Conservation (phyloP, 164 flowering plant species). For the Pachysandra terminalis region DNA sequence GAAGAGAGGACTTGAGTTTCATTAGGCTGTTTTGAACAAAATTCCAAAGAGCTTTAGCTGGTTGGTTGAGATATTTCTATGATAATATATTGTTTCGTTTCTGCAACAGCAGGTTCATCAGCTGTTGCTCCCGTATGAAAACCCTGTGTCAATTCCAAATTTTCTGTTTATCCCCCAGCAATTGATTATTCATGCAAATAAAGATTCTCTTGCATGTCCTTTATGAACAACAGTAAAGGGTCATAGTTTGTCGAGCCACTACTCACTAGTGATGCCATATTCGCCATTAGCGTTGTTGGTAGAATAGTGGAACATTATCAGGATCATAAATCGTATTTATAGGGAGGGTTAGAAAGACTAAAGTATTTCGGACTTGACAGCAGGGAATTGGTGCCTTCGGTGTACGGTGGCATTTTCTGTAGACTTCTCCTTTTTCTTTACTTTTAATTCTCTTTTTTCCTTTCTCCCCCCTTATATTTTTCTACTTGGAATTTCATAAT, state of each 20-base stretch:
- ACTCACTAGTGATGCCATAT: neutral
- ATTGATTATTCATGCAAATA: constrained; percentile 4
- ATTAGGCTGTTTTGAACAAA: constrained; percentile 2
- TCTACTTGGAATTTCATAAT: no score
- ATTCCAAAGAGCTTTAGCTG: constrained; percentile 11
- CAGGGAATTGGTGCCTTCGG: no score
- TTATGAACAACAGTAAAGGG: neutral
- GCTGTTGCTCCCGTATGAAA: constrained; percentile 9
- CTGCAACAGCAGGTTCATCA: constrained; percentile 7
- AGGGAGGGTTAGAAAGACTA: no score
- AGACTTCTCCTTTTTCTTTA: no score
- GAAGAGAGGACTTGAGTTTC: no score
- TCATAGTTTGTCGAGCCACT: neutral
- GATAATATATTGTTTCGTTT: neutral
- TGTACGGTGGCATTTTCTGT: no score
- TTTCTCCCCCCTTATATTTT: no score
- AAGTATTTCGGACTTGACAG: no score
- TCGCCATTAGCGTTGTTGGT: neutral
- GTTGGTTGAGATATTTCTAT: constrained; percentile 5
- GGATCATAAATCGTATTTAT: no score
- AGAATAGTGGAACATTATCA: no score
- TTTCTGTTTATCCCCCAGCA: no score
- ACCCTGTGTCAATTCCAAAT: constrained; percentile 1
- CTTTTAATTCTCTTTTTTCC: no score
- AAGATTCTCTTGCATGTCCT: neutral